Percentiles rank a stretch among this genome's conserved stretches.
Evolutionary conservation across 495 filamentous ascomycete genomes (phyloP).

Genomic region (Extremus antarcticus): DNA sequence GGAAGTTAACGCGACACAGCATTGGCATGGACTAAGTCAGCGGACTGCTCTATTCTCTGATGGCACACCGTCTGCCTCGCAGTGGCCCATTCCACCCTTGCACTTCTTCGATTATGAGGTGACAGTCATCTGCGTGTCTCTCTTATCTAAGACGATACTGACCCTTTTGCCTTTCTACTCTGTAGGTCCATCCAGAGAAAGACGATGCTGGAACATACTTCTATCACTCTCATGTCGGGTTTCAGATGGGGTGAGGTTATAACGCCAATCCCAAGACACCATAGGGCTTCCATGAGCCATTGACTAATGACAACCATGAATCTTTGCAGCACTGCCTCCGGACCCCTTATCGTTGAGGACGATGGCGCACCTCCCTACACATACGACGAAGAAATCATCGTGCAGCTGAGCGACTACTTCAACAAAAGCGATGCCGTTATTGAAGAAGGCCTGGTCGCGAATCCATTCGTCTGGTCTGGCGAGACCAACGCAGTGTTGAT

Average conservation of each 20-base stretch:
- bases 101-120: conserved; percentile 55
- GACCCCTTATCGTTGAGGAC: conserved; percentile 46
- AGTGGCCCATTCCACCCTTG: conserved; percentile 49
- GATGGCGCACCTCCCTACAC: conserved; percentile 34
- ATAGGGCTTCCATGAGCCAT: too few relatives aligned
- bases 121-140: too few relatives aligned
- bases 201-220: conserved; percentile 23
- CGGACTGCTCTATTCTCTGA: conserved; percentile 46
- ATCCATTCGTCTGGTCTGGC: conserved; percentile 36
- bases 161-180: too few relatives aligned
- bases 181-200: conserved; percentile 5
- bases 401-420: conserved; percentile 44
- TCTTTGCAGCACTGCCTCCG: conserved; percentile 39
- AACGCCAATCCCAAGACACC: too few relatives aligned
- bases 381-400: conserved; percentile 46
- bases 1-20: conserved; percentile 27
- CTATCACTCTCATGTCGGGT: conserved; percentile 24
- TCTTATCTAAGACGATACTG: too few relatives aligned
- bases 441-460: conserved; percentile 28
- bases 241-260: conserved; percentile 38
- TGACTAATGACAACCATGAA: too few relatives aligned
- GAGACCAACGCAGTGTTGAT: conserved; percentile 42
- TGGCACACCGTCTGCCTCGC: conserved; percentile 40
- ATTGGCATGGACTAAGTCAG: conserved; percentile 51
- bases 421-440: conserved; percentile 35